These are phyloP conservation scores for Mycena sp. DNA, from an alignment of 1,284 basidiomycete genomes.

Conservation along the genomic window DNA sequence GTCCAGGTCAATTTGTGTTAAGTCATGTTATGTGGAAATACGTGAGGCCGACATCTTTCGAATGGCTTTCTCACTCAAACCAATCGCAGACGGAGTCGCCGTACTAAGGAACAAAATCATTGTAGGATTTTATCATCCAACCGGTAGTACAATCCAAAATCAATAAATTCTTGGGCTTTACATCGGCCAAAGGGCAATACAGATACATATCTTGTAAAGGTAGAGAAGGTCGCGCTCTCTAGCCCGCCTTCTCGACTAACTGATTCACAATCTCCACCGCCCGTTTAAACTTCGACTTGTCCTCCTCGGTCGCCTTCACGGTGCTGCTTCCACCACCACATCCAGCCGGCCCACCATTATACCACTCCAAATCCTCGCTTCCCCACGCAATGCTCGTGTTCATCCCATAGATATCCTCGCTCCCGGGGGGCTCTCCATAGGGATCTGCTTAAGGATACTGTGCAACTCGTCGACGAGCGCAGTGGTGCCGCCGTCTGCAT, in stretches of 20 bases:
- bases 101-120: too few species aligned
- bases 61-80: too few species aligned
- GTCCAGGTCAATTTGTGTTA: too few species aligned
- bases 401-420: constrained; percentile 74
- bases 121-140: too few species aligned
- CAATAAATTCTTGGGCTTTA: too few species aligned
- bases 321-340: constrained; percentile 61
- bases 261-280: constrained; percentile 73
- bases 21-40: too few species aligned
- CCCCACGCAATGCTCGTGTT: constrained; percentile 74
- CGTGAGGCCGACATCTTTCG: too few species aligned
- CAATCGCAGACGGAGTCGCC: too few species aligned
- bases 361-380: constrained; percentile 66
- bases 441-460: constrained; percentile 65
- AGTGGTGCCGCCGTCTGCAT: constrained; percentile 46
- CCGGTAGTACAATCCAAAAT: too few species aligned
- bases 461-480: constrained; percentile 64
- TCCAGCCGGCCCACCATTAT: constrained; percentile 68
- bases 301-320: constrained; percentile 62
- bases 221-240: too few species aligned
- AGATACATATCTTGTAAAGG: too few species aligned
- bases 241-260: constrained; percentile 53
- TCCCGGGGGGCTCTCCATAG: constrained; percentile 66
- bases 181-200: too few species aligned
- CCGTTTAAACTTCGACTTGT: constrained; percentile 70